Conservation (phyloP, 306 rosid species). For the Coriaria nepalensis region DNA sequence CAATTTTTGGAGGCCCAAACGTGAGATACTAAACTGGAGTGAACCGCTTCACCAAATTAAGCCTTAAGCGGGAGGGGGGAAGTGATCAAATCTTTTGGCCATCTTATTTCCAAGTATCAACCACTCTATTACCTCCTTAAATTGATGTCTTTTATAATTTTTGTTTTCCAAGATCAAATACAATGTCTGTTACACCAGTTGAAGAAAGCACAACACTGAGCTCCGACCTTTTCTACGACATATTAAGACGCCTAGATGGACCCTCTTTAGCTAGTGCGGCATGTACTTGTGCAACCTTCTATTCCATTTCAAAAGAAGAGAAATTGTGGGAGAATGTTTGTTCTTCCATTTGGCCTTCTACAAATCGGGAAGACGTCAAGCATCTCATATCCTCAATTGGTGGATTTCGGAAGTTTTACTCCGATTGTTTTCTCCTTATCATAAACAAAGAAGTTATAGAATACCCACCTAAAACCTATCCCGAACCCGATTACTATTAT, state of each 20-base stretch:
- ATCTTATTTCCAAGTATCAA: too few relatives aligned
- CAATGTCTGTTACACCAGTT: too few relatives aligned
- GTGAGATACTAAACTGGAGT: too few relatives aligned
- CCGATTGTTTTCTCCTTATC: slow-evolving; percentile 81
- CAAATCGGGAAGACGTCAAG: slow-evolving; percentile 74
- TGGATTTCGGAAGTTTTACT: slow-evolving; percentile 77
- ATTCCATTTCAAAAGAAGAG: slow-evolving; percentile 78
- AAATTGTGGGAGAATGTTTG: slow-evolving; percentile 80
- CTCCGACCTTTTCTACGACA: slow-evolving; percentile 71
- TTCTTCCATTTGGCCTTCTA: slow-evolving; percentile 82
- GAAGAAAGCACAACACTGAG: slow-evolving; percentile 45
- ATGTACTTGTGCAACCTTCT: slow-evolving; percentile 65
- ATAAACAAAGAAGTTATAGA: slow-evolving; percentile 57
- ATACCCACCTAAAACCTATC: slow-evolving; percentile 64
- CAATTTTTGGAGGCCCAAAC: too few relatives aligned
- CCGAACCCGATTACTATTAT: slow-evolving; percentile 74
- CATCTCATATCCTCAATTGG: slow-evolving; percentile 54
- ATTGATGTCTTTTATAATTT: too few relatives aligned
- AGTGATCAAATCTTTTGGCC: too few relatives aligned
- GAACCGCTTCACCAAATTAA: too few relatives aligned
- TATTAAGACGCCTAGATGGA: slow-evolving; percentile 80
- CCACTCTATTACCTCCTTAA: too few relatives aligned
- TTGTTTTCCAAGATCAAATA: too few relatives aligned
- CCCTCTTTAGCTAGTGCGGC: slow-evolving; percentile 69
- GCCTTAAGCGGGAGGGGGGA: too few relatives aligned